Percentiles rank a stretch among this genome's conserved stretches.
These are phyloP conservation scores for Leccinellum rugosiceps DNA, from an alignment of 768 basidiomycete species.

Conservation along the genomic window DNA sequence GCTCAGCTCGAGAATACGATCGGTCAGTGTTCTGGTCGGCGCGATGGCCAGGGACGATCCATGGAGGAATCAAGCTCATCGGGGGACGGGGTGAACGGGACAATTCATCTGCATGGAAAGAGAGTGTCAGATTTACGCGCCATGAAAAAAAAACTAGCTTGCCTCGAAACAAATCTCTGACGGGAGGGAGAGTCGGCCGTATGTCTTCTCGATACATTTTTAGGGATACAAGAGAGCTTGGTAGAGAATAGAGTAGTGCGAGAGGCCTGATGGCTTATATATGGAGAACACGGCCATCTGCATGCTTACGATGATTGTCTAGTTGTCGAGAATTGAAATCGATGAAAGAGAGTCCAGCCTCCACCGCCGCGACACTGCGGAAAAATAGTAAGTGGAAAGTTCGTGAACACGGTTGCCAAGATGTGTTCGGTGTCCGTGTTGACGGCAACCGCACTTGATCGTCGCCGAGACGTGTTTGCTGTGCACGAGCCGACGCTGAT, in stretches of 20 bases:
- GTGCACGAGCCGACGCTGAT: constrained; percentile 33
- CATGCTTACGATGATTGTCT: constrained; percentile 27
- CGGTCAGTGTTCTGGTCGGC: constrained; percentile 22
- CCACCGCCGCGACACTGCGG: constrained; percentile 19
- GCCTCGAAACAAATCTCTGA: constrained; percentile 70
- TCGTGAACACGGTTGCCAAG: constrained; percentile 29
- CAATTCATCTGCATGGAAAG: constrained; percentile 41
- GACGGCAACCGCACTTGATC: constrained; percentile 31
- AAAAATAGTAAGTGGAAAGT: constrained; percentile 15
- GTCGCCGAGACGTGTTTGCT: constrained; percentile 31
- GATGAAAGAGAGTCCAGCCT: constrained; percentile 29
- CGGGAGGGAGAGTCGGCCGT: constrained; percentile 67
- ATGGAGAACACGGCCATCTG: constrained; percentile 20
- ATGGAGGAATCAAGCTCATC: constrained; percentile 40
- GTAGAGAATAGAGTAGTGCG: constrained; percentile 6
- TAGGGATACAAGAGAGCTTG: constrained; percentile 20
- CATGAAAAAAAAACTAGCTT: constrained; percentile 4
- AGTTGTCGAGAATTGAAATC: constrained; percentile 11
- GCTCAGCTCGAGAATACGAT: constrained; percentile 23
- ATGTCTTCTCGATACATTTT: constrained; percentile 20
- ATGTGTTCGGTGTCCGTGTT: constrained; percentile 19
- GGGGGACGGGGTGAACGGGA: constrained; percentile 38
- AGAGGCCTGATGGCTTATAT: constrained; percentile 21
- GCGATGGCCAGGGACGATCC: constrained; percentile 44
- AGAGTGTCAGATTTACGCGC: not conserved